These are phyloP conservation scores for Celoporthe dispersa DNA, from an alignment of 2,329 filamentous ascomycete species.

Conservation along the genomic window DNA sequence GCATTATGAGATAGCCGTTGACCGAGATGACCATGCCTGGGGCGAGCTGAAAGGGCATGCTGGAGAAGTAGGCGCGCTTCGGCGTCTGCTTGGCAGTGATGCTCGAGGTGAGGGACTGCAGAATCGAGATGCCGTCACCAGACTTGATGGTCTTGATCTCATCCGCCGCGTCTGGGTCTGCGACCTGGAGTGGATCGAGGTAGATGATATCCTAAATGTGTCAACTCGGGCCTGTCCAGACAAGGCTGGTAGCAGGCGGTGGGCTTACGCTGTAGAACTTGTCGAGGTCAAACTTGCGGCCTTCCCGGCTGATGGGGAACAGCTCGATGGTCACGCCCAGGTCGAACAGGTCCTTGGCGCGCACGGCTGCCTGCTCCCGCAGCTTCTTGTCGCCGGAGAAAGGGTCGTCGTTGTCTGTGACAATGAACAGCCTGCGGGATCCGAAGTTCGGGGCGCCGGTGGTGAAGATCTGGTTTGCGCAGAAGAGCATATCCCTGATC, in stretches of 20 bases:
- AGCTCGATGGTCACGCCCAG: slow-evolving; percentile 89
- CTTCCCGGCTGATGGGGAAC: slow-evolving; percentile 79
- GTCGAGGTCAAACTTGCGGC: slow-evolving; percentile 74
- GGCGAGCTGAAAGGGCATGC: slow-evolving; percentile 84
- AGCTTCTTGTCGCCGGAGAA: slow-evolving; percentile 73
- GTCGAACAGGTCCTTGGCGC: slow-evolving; percentile 94
- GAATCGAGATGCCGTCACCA: slow-evolving; percentile 75
- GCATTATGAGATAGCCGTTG: slow-evolving; percentile 89
- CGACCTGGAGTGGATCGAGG: slow-evolving; percentile 62
- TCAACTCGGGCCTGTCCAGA: not conserved
- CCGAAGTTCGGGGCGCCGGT: slow-evolving; percentile 94
- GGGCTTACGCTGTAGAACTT: slow-evolving; percentile 88
- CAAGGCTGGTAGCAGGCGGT: no score
- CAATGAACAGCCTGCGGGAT: slow-evolving; percentile 89
- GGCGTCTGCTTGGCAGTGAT: slow-evolving; percentile 90
- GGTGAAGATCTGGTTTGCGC: slow-evolving; percentile 94
- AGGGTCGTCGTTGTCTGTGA: slow-evolving; percentile 92
- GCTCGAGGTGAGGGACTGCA: slow-evolving; percentile 81
- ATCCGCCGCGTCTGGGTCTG: slow-evolving; percentile 67
- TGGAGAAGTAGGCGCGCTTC: slow-evolving; percentile 84
- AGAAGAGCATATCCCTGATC: slow-evolving; percentile 91
- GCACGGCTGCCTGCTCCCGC: slow-evolving; percentile 77
- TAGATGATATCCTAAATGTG: slow-evolving; percentile 81
- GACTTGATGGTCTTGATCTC: slow-evolving; percentile 67
- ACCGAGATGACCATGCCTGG: slow-evolving; percentile 85